phyloP scores from a whole-genome alignment of 2,329 filamentous ascomycete species.

The Elsinoe necatrix region DNA sequence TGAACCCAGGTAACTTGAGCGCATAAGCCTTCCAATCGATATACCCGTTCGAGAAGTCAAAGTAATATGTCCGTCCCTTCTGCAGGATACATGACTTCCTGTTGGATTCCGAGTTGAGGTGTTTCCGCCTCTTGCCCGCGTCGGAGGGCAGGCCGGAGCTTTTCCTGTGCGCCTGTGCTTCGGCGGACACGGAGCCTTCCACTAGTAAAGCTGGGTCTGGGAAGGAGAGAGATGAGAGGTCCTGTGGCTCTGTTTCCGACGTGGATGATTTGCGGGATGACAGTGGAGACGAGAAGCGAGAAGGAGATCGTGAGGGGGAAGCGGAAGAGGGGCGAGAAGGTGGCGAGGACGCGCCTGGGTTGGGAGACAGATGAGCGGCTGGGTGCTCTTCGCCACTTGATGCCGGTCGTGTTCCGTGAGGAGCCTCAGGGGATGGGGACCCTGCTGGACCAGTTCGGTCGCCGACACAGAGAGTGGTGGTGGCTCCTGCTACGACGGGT shows the following conservation, averaged over 20 bases:
- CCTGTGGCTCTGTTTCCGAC: neutral
- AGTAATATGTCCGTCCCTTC: conserved; percentile 36
- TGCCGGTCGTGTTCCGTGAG: conserved; percentile 19
- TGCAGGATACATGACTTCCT: conserved; percentile 36
- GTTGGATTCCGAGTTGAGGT: conserved; percentile 32
- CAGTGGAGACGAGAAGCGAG: neutral
- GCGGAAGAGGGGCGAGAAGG: neutral
- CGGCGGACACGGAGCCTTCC: conserved; percentile 35
- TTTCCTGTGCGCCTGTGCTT: conserved; percentile 28
- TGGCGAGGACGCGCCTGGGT: neutral
- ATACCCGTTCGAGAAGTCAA: conserved; percentile 43
- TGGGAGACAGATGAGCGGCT: neutral
- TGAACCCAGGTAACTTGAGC: conserved; percentile 39
- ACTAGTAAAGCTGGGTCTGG: conserved; percentile 20
- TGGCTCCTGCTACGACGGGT: conserved; percentile 38
- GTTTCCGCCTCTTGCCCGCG: conserved; percentile 38
- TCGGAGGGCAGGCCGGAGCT: conserved; percentile 30
- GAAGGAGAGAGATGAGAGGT: conserved; percentile 1
- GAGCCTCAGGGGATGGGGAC: conserved; percentile 16
- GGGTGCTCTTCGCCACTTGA: neutral
- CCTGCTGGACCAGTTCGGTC: neutral
- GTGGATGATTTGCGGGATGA: neutral
- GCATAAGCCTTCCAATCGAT: conserved; percentile 41
- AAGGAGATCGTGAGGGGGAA: neutral
- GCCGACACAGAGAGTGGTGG: conserved; percentile 11